Percentiles rank a stretch among this genome's conserved stretches.
phyloP scores from a whole-genome alignment of 208 protist species.

The Trypanosoma grayi region DNA sequence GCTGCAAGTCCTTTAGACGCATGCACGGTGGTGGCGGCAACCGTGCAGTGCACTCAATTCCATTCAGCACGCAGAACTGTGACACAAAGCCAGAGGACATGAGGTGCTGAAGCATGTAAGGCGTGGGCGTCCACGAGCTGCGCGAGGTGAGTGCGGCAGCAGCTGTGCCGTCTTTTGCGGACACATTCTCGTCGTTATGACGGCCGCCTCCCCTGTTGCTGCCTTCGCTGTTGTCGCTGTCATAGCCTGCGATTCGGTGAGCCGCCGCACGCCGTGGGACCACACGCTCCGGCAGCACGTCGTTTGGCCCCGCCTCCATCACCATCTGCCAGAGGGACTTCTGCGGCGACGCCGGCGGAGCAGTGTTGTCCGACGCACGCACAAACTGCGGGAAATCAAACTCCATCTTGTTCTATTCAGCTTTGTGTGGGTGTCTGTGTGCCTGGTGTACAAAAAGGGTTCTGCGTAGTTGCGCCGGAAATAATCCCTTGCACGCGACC shows the following conservation, averaged over 20 bases:
- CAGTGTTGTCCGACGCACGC: conserved; percentile 12
- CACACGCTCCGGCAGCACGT: conserved; percentile 48
- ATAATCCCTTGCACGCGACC: no score
- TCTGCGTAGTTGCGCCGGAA: no score
- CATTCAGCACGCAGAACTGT: conserved; percentile 38
- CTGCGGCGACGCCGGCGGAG: conserved; percentile 15
- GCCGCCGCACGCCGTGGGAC: conserved; percentile 13
- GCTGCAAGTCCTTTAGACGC: conserved; percentile 32
- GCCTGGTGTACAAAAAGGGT: neutral
- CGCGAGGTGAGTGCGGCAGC: conserved; percentile 31
- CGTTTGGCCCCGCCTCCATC: conserved; percentile 51
- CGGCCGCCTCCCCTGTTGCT: conserved; percentile 25
- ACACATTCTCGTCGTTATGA: neutral
- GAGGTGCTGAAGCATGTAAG: conserved; percentile 42
- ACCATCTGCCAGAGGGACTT: conserved; percentile 81
- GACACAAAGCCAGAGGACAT: conserved; percentile 38
- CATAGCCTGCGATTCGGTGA: neutral
- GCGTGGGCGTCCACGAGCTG: conserved; percentile 43
- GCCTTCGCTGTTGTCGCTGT: neutral
- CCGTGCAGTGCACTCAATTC: conserved; percentile 34
- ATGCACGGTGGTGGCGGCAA: conserved; percentile 45
- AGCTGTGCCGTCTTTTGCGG: neutral
- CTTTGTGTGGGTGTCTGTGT: neutral
- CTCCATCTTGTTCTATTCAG: conserved; percentile 19
- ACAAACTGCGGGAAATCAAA: conserved; percentile 34